phyloP scores from a whole-genome alignment of 495 filamentous ascomycete species.

The Penicillium subrubescens region DNA sequence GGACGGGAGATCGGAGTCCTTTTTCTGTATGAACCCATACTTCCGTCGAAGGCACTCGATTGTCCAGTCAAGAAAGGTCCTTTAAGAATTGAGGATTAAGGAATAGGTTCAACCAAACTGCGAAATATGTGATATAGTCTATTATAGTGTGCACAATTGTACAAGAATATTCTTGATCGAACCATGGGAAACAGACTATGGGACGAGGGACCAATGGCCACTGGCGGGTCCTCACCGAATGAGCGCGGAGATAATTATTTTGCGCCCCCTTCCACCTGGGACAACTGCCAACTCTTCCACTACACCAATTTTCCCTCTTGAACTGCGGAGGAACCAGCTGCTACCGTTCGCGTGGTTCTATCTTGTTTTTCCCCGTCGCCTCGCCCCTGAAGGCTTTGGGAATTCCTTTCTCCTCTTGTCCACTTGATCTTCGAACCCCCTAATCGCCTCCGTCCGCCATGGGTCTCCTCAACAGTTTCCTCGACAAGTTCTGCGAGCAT shows the following conservation, averaged over 20 bases:
- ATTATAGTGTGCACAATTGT: neutral
- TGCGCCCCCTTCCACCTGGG: conserved; percentile 11
- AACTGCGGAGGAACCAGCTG: neutral
- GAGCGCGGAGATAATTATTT: conserved; percentile 32
- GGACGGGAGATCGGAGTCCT: neutral
- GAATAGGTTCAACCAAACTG: neutral
- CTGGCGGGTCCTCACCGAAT: conserved; percentile 33
- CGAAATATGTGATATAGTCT: neutral
- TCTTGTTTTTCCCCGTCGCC: conserved; percentile 15
- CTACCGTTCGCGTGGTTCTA: neutral
- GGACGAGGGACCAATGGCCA: conserved; percentile 5
- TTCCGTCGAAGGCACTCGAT: neutral
- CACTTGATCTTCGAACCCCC: conserved; percentile 3
- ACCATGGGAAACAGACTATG: neutral
- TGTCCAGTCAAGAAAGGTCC: neutral
- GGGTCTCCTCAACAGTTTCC: conserved; percentile 42
- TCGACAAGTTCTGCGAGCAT: conserved; percentile 41
- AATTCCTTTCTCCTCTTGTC: neutral
- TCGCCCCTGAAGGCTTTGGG: conserved; percentile 3
- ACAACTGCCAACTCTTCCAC: neutral
- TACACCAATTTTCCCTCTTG: neutral
- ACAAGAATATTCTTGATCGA: neutral
- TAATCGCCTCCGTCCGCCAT: conserved; percentile 22
- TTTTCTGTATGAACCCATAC: neutral
- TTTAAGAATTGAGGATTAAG: neutral